Evolutionary conservation across 306 rosid genomes (phyloP), one percentile per base, ranked within the genome.

Genomic region (Trifolium subterraneum): DNA sequence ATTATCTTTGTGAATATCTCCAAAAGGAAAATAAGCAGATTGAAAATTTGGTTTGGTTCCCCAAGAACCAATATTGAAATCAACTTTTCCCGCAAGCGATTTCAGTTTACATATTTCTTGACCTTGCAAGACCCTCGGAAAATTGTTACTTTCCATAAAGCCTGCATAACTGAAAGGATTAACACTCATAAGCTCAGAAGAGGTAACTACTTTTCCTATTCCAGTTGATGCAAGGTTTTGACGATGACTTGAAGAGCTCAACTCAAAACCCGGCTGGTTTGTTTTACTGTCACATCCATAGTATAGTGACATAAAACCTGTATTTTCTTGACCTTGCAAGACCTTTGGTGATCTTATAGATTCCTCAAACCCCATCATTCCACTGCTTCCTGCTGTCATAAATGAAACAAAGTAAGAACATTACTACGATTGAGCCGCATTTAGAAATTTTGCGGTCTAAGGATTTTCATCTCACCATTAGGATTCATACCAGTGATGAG

Each of bases 301-400:
- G 80, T 76, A 78, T 84, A 89, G 92, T 76, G 96, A 86, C 85
- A 86, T 68, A 76, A 92, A 86, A 88, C 96, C 96, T 71, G 93
- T 31, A 83, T 92, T 92, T 95, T 95, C 99, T 95, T 95, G 99
- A 95, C 99, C 99, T 95, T 95, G 99, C 98, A 95, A 95, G 98
- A 92, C 99, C 99, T 95, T 92, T 64, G 98, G 88, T 88, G 98
- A 88, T 87, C 90, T 92, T 75, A 90, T 56, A 27, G 99, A 88
- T 79, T 87, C 98, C 96, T 92, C 99, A 82, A 86, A 92, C 86
- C 88, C 97, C 88, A 87, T 66, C 83, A 87, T 80, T 73, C 88
- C 92, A 84, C 81, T 86, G 80, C 92, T 84, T 72, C 96, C 90
- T 79, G 86, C 81, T 70, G 83, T 23, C 62, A 68, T 41, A 76